Base-by-base conservation (phyloP, 768 basidiomycete genomes). In the Leucosporidium creatinivorum region DNA sequence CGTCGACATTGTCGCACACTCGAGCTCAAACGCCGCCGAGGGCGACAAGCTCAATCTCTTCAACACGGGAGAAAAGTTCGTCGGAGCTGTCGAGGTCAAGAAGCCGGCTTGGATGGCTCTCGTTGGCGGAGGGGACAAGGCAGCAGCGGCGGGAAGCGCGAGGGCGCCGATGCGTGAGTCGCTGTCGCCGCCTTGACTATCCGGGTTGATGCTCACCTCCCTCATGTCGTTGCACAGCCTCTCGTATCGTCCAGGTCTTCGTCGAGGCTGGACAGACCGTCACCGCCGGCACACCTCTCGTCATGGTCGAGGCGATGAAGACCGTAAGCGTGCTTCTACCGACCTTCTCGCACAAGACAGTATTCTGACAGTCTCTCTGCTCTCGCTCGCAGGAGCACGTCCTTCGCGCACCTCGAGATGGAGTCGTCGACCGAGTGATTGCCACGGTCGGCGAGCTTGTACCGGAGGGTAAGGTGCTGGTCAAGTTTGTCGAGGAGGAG, bases 291-390 rank as follows among this genome's bases (percentile, higher is more conserved):
- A 88, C 93, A 75, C 84, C 84, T 12, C 82, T 91, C 13, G 85
- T 92, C 36, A 85, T 93, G 8, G 79, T 94, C 75, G 93, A 94
- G 80, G 94, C 92, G 75, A 97, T 96, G 93, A 97, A 97, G 84
- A 96, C 92, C 18, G 72, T 72, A 8, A 26, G 62, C 48, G 23
- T 25, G n/a, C 39, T 31, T 1, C 18, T 6, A 1, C 17, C 28
- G 5, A 10, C 9, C 1, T 15, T 50, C 60, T 33, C 25, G 1
- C 23, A 39, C 31, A 21, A 33, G 18, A 18, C n/a, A 33, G 28
- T 52, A 4, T 54, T 15, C 50, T 44, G 19, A 47, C 19, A 7
- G 0, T n/a, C 25, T 23, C 4, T 30, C 25, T 15, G 6, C 36
- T 44, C 12, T 7, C 31, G 7, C 4, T 1, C 12, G 1, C 56